Conservation (phyloP, 331 rosid genomes). For the Quercus phellos region DNA sequence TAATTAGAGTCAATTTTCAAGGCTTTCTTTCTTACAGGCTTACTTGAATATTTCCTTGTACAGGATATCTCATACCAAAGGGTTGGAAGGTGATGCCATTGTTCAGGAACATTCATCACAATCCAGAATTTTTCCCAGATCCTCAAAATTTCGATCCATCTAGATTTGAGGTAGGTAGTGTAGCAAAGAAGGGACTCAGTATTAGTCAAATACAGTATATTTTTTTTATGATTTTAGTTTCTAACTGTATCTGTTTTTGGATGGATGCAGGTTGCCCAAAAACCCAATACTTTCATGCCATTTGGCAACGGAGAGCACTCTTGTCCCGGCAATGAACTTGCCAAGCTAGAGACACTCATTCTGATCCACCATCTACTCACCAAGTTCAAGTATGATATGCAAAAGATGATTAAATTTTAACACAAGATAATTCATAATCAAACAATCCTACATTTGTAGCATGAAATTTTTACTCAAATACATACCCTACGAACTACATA, state of each 20-base stretch:
- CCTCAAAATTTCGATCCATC: constrained; percentile 86
- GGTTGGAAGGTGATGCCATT: constrained; percentile 99
- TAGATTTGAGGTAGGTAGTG: constrained; percentile 66
- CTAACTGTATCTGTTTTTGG: constrained; percentile 7
- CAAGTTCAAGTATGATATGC: constrained; percentile 47
- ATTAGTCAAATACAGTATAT: neutral
- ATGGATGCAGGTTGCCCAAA: constrained; percentile 51
- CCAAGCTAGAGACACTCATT: constrained; percentile 72
- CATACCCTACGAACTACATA: too few relatives aligned
- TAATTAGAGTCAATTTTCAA: constrained; percentile 1
- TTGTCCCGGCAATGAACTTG: constrained; percentile 93
- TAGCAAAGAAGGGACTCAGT: neutral
- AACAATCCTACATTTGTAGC: too few relatives aligned
- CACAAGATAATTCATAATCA: too few relatives aligned
- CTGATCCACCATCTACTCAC: constrained; percentile 71
- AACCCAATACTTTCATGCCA: constrained; percentile 79
- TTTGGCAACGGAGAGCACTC: constrained; percentile 86
- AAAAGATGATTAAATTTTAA: neutral
- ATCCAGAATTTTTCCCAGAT: constrained; percentile 59
- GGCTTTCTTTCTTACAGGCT: neutral
- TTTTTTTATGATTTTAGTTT: neutral
- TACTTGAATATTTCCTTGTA: constrained; percentile 18
- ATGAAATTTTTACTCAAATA: too few relatives aligned
- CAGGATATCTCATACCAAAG: constrained; percentile 87
- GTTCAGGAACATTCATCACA: constrained; percentile 89